Base-by-base conservation (phyloP, 495 filamentous ascomycete genomes). In the Penicillium desertorum region DNA sequence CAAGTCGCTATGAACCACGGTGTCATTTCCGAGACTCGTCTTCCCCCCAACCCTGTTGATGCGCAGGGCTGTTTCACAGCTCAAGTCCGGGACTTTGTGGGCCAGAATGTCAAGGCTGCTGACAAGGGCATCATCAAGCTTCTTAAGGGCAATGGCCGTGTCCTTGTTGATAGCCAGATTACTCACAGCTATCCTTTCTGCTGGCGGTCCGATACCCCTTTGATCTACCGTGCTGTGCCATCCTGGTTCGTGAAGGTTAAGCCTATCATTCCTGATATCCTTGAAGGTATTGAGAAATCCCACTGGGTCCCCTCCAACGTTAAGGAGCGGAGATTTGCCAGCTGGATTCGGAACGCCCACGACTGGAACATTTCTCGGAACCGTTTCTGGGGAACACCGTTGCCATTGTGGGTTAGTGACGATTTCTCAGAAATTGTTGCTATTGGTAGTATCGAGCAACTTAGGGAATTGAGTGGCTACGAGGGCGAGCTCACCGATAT, bases 331-430 rank as follows among this genome's bases (percentile, higher is more conserved):
- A 82, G 94, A 29, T 98, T 98, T 66, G 81, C 85, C 7, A 85
- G 81, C 70, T 96, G 95, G 89, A 91, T 92, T 57, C 78, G 82
- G 36, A 96, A 93, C 69, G 91, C 94, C n/a, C 85, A 89, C 42
- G 94, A 98, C 74, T 98, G 94, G 94, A 96, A 96, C 71, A 87
- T 98, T 37, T 95, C 91, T 45, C 82, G 94, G 41, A 97, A 96
- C 71, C 83, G 94, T 51, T 98, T 96, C 72, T 98, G 94, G 94
- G 94, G 94, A 58, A 98, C 94, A 1, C 94, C 94, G 0, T 83
- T 98, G 29, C 94, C 94, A 1, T 65, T 98, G 41, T 98, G 94
- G 94, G 86, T 89, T 2, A 95, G 87, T 71, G 89, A 94, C 39
- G 92, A 97, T 68, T 74, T 84, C 62, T 86, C 90, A 60, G 94